Percentiles rank a stretch among this genome's conserved stretches.
These are phyloP conservation scores for Microdochium trichocladiopsis DNA, from an alignment of 2,329 filamentous ascomycete genomes.

Conservation along the genomic window DNA sequence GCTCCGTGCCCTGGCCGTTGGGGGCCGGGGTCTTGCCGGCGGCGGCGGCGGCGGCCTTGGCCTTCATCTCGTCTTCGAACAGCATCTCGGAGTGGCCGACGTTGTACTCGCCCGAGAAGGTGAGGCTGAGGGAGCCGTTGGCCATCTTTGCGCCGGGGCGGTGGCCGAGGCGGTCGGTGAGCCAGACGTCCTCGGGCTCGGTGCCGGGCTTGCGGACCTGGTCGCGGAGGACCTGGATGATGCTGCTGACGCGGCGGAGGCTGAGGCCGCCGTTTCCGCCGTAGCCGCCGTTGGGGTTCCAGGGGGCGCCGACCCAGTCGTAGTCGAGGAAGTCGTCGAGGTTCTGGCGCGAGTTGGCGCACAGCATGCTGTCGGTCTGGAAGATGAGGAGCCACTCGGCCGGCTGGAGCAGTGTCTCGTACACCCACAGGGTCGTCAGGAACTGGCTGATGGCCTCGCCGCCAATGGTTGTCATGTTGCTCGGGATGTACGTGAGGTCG, in stretches of 20 bases:
- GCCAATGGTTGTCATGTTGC: conserved; percentile 40
- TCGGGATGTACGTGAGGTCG: conserved; percentile 42
- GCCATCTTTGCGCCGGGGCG: conserved; percentile 40
- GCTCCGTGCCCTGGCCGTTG: conserved; percentile 8
- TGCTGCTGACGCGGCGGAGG: conserved; percentile 43
- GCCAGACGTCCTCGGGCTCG: conserved; percentile 50
- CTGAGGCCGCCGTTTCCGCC: conserved; percentile 47
- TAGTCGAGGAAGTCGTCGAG: conserved; percentile 43
- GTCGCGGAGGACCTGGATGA: conserved; percentile 42
- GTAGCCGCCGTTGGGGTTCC: conserved; percentile 31
- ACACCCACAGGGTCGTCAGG: conserved; percentile 44
- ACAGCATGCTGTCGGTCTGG: conserved; percentile 48
- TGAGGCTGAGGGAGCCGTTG: conserved; percentile 39
- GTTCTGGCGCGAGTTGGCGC: conserved; percentile 39
- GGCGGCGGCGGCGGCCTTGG: conserved; percentile 14
- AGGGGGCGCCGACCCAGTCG: conserved; percentile 48
- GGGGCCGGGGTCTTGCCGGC: conserved; percentile 24
- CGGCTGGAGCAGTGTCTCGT: conserved; percentile 37
- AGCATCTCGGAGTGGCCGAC: conserved; percentile 23
- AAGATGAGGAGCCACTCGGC: conserved; percentile 49
- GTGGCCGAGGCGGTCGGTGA: conserved; percentile 43
- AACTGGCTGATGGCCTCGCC: conserved; percentile 47
- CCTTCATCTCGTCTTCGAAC: conserved; percentile 10
- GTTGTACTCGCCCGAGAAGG: conserved; percentile 43
- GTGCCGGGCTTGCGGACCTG: conserved; percentile 34